Percentiles rank a stretch among this genome's conserved stretches.
Conservation (phyloP, 192 early-diverging fungal genomes). For the Backusella sp. region DNA sequence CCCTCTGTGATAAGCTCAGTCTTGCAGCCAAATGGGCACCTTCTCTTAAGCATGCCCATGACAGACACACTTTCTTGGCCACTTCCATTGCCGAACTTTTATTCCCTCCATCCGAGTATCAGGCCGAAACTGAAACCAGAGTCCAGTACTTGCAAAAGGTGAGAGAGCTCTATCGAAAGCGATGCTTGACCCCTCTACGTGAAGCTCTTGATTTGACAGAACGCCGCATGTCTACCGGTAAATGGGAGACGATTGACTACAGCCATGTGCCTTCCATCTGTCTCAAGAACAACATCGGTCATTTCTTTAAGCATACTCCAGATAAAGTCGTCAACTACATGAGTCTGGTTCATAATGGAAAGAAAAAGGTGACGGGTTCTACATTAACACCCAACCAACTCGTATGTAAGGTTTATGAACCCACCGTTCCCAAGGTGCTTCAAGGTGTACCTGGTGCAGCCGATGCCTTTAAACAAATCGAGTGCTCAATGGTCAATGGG, state of each 20-base stretch:
- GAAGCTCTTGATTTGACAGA: slow-evolving; percentile 42
- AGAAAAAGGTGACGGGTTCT: slow-evolving; percentile 39
- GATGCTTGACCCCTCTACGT: slow-evolving; percentile 40
- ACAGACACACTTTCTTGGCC: slow-evolving; percentile 38
- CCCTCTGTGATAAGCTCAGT: slow-evolving; percentile 7
- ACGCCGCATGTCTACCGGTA: slow-evolving; percentile 32
- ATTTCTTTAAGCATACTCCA: slow-evolving; percentile 32
- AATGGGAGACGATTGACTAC: slow-evolving; percentile 47
- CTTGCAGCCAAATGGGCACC: slow-evolving; percentile 46
- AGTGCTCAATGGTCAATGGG: background rate
- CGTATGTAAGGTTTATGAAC: slow-evolving; percentile 9
- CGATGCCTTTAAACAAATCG: background rate
- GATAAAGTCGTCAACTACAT: slow-evolving; percentile 36
- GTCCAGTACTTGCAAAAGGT: slow-evolving; percentile 33
- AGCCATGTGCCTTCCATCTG: slow-evolving; percentile 43
- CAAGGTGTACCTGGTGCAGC: slow-evolving; percentile 16
- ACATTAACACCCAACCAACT: slow-evolving; percentile 46
- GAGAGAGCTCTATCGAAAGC: slow-evolving; percentile 34
- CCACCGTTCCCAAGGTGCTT: slow-evolving; percentile 11
- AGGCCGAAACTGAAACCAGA: slow-evolving; percentile 19
- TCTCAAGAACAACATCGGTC: slow-evolving; percentile 37
- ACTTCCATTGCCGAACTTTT: slow-evolving; percentile 41
- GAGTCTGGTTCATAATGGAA: slow-evolving; percentile 29
- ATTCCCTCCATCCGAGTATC: slow-evolving; percentile 22
- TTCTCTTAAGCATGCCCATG: slow-evolving; percentile 32